These are phyloP conservation scores for Pochonia chlamydosporia DNA, from an alignment of 2,329 filamentous ascomycete genomes.

Conservation along the genomic window DNA sequence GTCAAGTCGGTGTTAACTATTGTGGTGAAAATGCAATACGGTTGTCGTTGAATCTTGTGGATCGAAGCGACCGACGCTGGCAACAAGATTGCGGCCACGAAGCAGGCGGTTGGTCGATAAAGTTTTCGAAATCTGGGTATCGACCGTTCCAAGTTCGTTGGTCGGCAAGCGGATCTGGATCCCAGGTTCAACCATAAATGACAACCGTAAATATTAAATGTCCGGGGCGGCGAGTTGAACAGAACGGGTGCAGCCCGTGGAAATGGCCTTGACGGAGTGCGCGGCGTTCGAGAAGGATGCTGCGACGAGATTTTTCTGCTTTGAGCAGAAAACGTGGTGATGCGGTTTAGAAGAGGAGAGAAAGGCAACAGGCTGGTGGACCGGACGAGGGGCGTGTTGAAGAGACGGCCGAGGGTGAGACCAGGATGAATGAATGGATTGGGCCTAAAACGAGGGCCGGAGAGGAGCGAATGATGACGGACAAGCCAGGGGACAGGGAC, in stretches of 20 bases:
- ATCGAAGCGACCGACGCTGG: neutral
- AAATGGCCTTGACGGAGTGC: neutral
- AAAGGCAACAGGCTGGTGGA: neutral
- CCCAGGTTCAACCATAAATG: neutral
- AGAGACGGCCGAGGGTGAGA: neutral
- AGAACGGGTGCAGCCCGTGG: neutral
- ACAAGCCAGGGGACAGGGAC: conserved; percentile 4
- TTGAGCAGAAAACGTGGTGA: conserved; percentile 6
- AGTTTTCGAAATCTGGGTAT: neutral
- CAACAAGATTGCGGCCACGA: neutral
- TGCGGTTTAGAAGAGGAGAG: conserved; percentile 4
- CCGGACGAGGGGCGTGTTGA: conserved; percentile 3
- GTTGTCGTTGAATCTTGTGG: neutral
- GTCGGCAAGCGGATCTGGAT: neutral
- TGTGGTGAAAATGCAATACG: neutral
- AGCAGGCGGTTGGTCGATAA: neutral
- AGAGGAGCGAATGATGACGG: conserved; percentile 7
- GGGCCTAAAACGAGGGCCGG: conserved; percentile 5
- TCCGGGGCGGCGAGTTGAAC: neutral
- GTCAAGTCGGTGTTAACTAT: neutral
- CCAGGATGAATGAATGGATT: neutral
- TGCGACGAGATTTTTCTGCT: conserved; percentile 2
- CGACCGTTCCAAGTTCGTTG: too few species aligned
- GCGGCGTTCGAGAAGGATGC: neutral
- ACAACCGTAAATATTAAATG: neutral